These are phyloP conservation scores for Cyclostephanos tholiformis DNA, from an alignment of 108 stramenopile genomes.

Conservation along the genomic window DNA sequence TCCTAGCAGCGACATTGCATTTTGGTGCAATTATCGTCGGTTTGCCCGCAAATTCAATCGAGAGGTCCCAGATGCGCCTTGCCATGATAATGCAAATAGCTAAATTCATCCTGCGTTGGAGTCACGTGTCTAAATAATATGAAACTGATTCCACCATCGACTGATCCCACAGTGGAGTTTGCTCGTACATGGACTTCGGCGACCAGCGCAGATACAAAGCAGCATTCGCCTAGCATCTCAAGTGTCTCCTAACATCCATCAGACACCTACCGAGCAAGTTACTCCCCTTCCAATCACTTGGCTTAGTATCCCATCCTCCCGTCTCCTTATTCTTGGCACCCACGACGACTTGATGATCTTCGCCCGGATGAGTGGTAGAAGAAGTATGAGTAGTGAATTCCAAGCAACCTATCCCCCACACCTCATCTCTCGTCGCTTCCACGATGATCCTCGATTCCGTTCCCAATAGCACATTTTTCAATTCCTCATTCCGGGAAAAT, in stretches of 20 bases:
- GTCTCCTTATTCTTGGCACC: slow-evolving; percentile 40
- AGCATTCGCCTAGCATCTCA: background rate
- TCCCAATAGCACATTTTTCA: slow-evolving; percentile 32
- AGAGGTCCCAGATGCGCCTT: no score
- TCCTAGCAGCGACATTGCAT: background rate
- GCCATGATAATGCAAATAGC: background rate
- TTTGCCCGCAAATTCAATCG: background rate
- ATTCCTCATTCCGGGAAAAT: slow-evolving; percentile 21
- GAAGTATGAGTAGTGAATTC: slow-evolving; percentile 9
- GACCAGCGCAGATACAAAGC: background rate
- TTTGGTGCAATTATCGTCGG: background rate
- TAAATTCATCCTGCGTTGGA: background rate
- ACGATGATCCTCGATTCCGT: slow-evolving; percentile 31
- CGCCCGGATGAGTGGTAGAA: background rate
- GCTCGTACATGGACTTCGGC: background rate
- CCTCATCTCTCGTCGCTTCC: slow-evolving; percentile 38
- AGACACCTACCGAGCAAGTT: slow-evolving; percentile 43
- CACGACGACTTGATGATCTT: slow-evolving; percentile 1
- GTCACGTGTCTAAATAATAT: background rate
- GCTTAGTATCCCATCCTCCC: slow-evolving; percentile 32
- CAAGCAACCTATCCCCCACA: slow-evolving; percentile 35
- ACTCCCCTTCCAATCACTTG: slow-evolving; percentile 29
- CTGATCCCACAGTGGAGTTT: background rate
- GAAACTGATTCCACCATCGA: background rate
- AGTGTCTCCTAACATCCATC: slow-evolving; percentile 36